A percentile compares a stretch with the other conserved stretches of the same genome.
These are phyloP conservation scores for Rhizopogon sp. DNA, from an alignment of 768 basidiomycete genomes.

Conservation along the genomic window DNA sequence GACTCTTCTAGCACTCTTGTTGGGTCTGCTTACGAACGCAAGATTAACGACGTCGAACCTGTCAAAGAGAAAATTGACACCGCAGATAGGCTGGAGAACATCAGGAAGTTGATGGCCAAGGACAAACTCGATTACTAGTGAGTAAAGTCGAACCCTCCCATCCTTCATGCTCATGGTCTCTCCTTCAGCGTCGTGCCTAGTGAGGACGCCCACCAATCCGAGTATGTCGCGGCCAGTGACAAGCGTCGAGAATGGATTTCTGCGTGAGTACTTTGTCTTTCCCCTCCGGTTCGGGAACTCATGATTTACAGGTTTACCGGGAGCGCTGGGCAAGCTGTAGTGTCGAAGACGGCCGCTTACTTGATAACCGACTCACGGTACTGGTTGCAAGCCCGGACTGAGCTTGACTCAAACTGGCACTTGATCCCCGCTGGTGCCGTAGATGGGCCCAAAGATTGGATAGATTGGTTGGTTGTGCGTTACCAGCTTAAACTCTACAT, in stretches of 20 bases:
- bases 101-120: conserved; percentile 63
- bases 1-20: conserved; percentile 71
- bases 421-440: conserved; percentile 52
- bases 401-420: conserved; percentile 73
- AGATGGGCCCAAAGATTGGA: conserved; percentile 65
- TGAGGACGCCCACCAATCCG: conserved; percentile 81
- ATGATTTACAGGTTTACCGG: conserved; percentile 48
- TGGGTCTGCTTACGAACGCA: conserved; percentile 69
- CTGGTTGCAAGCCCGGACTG: conserved; percentile 70
- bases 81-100: conserved; percentile 48
- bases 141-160: conserved; percentile 23
- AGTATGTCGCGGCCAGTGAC: conserved; percentile 74
- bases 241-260: conserved; percentile 76
- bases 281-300: conserved; percentile 14
- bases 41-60: conserved; percentile 58
- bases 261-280: conserved; percentile 47
- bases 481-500: conserved; percentile 1
- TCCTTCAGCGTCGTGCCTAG: conserved; percentile 60
- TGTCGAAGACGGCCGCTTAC: conserved; percentile 64
- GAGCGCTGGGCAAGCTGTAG: conserved; percentile 65
- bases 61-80: conserved; percentile 54
- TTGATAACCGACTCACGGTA: conserved; percentile 79
- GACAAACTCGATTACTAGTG: conserved; percentile 75
- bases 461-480: conserved; percentile 69
- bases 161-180: conserved; percentile 5